A percentile compares a stretch with the other conserved stretches of the same genome.
phyloP scores from a whole-genome alignment of 2,329 filamentous ascomycete genomes.

The Penicillium sp. region DNA sequence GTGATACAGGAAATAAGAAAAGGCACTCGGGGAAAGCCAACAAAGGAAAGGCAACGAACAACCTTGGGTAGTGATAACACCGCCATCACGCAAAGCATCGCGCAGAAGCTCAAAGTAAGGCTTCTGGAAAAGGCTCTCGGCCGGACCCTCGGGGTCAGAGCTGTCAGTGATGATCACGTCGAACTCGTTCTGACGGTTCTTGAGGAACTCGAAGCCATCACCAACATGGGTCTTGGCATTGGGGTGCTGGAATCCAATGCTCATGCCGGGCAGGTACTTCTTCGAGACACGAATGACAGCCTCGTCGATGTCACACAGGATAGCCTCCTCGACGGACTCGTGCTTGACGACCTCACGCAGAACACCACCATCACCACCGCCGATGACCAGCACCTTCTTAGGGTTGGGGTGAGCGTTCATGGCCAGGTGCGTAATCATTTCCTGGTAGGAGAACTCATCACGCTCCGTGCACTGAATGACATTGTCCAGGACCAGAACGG shows the following conservation, averaged over 20 bases:
- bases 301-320: conserved; percentile 98
- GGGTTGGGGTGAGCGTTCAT: conserved; percentile 98
- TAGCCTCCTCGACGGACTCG: conserved; percentile 90
- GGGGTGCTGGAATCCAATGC: conserved; percentile 85
- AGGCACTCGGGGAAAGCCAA: conserved; percentile 8
- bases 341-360: conserved; percentile 99
- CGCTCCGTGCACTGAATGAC: conserved; percentile 98
- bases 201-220: conserved; percentile 97
- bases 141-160: conserved; percentile 92
- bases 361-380: conserved; percentile 94
- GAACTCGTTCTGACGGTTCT: conserved; percentile 93
- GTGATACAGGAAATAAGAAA: conserved; percentile 56
- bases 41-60: conserved; percentile 77
- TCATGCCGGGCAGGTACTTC: conserved; percentile 93
- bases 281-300: conserved; percentile 97
- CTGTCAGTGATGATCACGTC: conserved; percentile 99
- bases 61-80: conserved; percentile 99
- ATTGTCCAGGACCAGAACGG: conserved; percentile 93
- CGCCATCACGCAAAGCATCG: conserved; percentile 84
- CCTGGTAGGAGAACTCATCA: conserved; percentile 98
- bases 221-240: conserved; percentile 89
- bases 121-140: conserved; percentile 96
- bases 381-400: conserved; percentile 97
- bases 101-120: conserved; percentile 93
- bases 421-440: conserved; percentile 99